These are phyloP conservation scores for Fragaria vesca DNA, from an alignment of 306 rosid species.

Conservation along the genomic window DNA sequence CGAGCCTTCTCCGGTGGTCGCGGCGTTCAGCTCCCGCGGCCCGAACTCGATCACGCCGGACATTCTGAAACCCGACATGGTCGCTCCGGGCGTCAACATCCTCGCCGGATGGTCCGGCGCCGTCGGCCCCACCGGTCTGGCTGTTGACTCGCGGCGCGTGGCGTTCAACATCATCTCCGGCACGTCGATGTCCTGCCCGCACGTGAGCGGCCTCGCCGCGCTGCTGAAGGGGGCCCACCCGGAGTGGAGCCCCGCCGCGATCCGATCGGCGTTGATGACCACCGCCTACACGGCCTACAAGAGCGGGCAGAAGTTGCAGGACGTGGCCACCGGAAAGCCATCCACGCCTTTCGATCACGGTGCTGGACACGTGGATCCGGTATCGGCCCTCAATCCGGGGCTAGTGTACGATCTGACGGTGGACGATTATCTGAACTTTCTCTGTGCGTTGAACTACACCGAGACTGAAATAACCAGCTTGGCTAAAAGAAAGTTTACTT, in stretches of 20 bases:
- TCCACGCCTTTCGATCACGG: constrained; percentile 73
- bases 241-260: constrained; percentile 78
- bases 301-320: constrained; percentile 38
- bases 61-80: constrained; percentile 70
- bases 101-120: constrained; percentile 57
- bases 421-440: constrained; percentile 60
- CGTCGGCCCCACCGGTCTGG: constrained; percentile 38
- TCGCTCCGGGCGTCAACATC: constrained; percentile 85
- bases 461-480: constrained; percentile 27
- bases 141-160: constrained; percentile 58
- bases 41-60: constrained; percentile 56
- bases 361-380: constrained; percentile 73
- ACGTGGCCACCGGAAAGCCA: constrained; percentile 46
- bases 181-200: constrained; percentile 96
- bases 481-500: constrained; percentile 45
- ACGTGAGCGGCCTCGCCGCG: constrained; percentile 72
- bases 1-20: constrained; percentile 77
- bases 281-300: constrained; percentile 62
- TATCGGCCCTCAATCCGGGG: constrained; percentile 70
- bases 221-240: constrained; percentile 61
- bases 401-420: constrained; percentile 65
- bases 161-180: constrained; percentile 78
- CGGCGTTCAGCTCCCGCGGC: constrained; percentile 77
- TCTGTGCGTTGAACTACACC: constrained; percentile 65
- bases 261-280: constrained; percentile 82